Evolutionary conservation across 2,329 filamentous ascomycete species (phyloP).

Genomic region (Calonectria honghensis): DNA sequence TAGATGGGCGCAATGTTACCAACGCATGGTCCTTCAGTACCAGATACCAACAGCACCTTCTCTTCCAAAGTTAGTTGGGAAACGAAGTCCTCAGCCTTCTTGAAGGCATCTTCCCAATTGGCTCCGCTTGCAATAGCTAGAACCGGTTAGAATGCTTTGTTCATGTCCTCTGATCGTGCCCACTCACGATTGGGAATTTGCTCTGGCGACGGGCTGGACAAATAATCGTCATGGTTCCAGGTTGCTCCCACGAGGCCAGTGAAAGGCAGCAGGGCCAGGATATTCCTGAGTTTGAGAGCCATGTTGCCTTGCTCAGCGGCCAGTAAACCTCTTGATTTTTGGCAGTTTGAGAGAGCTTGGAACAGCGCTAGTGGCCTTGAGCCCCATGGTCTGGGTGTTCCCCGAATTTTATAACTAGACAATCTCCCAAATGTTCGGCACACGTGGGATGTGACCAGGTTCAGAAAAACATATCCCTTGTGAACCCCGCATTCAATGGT

Average conservation of each 20-base stretch:
- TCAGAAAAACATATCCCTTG: constrained; percentile 5
- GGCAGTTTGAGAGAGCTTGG: constrained; percentile 8
- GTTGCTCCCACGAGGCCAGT: background rate
- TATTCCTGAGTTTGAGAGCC: constrained; percentile 11
- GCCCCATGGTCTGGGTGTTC: background rate
- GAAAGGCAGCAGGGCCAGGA: background rate
- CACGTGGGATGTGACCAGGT: background rate
- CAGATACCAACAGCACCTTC: constrained; percentile 50
- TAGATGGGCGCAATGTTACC: constrained; percentile 44
- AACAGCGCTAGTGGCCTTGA: background rate
- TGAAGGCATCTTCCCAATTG: constrained; percentile 16
- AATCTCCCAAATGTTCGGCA: too few relatives aligned
- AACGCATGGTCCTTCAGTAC: constrained; percentile 48
- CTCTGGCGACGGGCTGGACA: constrained; percentile 6
- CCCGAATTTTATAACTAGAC: constrained; percentile 4
- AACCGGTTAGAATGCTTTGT: background rate
- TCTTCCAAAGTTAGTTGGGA: constrained; percentile 46
- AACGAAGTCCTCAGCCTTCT: constrained; percentile 38
- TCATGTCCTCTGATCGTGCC: too few relatives aligned
- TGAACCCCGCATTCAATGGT: background rate
- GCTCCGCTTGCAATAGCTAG: background rate
- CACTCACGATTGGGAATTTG: constrained; percentile 15
- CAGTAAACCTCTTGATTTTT: background rate
- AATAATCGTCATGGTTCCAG: constrained; percentile 12
- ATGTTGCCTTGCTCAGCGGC: background rate